Evolutionary conservation across 768 basidiomycete species (phyloP), one percentile per base, ranked within the genome.

Genomic region (Glaciozyma martinii): DNA sequence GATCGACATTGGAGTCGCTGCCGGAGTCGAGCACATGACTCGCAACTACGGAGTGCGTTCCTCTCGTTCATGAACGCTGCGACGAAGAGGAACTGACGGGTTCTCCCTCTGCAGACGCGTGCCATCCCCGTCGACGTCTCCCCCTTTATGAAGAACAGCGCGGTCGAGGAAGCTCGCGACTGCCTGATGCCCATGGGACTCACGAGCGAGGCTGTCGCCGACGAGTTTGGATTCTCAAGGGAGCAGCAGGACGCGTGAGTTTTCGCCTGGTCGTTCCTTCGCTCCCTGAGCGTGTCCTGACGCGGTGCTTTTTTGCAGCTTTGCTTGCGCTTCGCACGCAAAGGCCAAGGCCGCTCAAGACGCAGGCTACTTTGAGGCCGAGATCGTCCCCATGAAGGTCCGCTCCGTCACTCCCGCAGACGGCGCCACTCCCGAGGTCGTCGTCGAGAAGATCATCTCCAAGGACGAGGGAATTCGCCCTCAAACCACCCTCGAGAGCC

Each of bases 271-370:
- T 76, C 33, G 25, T 29, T 21, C 2, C 52, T 59, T 25, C 1
- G 42, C n/a, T n/a, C n/a, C n/a, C n/a, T n/a, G n/a, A n/a, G 25
- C 32, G 56, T n/a, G 16, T 33, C 18, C 16, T 15, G 33, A 25
- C 55, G 44, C 52, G 55, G 58, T 55, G 19, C 52, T 54, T 3
- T 12, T 19, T 21, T 23, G 10, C 52, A 54, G 79, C 60, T 93
- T 93, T 73, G 85, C 90, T 3, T 87, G 87, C 25, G 75, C 79
- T 53, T 91, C 89, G 1, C 90, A 89, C 82, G 83, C 84, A 69
- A 89, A 89, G 75, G 90, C 90, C 15, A 84, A 86, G 27, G 82
- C 81, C 9, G 90, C 90, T 5, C 85, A 87, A 75, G 89, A 89
- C 78, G 85, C 83, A 1, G 89, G 90, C 56, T 85, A 83, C 72